These are phyloP conservation scores for Albugo candida DNA, from an alignment of 352 stramenopile genomes.

Conservation along the genomic window DNA sequence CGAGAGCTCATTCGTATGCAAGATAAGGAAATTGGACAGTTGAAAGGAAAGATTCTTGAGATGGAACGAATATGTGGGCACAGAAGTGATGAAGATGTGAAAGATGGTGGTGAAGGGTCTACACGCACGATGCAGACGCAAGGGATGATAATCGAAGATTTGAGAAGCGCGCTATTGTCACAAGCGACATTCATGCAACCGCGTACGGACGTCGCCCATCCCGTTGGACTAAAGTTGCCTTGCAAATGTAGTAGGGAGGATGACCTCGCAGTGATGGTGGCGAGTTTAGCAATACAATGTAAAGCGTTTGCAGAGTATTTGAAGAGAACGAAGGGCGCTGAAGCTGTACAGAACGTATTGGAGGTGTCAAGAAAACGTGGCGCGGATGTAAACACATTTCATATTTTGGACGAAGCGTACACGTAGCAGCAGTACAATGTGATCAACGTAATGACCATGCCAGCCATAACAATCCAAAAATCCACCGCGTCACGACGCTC, in stretches of 20 bases:
- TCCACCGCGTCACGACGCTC: slow-evolving; percentile 64
- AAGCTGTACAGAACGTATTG: slow-evolving; percentile 14
- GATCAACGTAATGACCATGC: slow-evolving; percentile 64
- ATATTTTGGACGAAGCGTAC: slow-evolving; percentile 13
- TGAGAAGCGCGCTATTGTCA: background rate
- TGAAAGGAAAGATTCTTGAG: slow-evolving; percentile 19
- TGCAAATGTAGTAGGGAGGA: slow-evolving; percentile 4
- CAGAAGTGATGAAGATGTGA: background rate
- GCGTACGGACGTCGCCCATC: background rate
- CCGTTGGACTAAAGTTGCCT: background rate
- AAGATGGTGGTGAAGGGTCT: background rate
- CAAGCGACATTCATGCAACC: background rate
- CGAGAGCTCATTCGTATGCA: slow-evolving; percentile 69
- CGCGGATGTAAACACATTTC: background rate
- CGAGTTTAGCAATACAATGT: slow-evolving; percentile 56
- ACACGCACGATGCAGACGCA: background rate
- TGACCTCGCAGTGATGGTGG: slow-evolving; percentile 35
- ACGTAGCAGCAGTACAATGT: slow-evolving; percentile 61
- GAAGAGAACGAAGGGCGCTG: slow-evolving; percentile 15
- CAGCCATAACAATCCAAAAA: slow-evolving; percentile 67
- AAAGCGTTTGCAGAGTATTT: slow-evolving; percentile 28
- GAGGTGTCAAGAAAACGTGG: background rate
- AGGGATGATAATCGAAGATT: background rate
- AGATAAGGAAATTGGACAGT: slow-evolving; percentile 41
- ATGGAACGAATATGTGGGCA: background rate